These are phyloP conservation scores for Suhomyces wounanorum DNA, from an alignment of 1,139 yeast genomes.

Conservation along the genomic window DNA sequence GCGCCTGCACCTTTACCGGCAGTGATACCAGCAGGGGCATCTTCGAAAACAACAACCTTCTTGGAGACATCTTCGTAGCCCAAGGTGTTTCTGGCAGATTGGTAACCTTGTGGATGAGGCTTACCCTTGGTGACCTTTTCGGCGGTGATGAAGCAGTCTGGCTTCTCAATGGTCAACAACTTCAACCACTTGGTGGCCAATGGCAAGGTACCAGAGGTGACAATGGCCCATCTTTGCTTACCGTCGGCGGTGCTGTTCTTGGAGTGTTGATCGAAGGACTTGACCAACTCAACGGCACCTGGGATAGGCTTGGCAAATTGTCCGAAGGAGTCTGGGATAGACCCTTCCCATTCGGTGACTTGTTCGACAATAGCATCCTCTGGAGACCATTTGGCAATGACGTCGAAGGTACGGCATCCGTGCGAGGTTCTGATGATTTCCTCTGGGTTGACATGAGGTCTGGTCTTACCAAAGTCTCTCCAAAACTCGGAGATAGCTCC, in stretches of 20 bases:
- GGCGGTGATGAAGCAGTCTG: conserved; percentile 77
- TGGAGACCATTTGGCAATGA: conserved; percentile 73
- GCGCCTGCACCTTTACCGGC: conserved; percentile 90
- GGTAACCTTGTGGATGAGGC: conserved; percentile 85
- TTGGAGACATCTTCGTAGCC: conserved; percentile 49
- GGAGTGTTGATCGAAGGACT: conserved; percentile 49
- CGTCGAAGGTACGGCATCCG: conserved; percentile 82
- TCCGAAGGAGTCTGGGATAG: conserved; percentile 72
- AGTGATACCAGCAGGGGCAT: conserved; percentile 84
- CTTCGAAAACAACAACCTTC: conserved; percentile 75
- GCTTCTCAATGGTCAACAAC: conserved; percentile 60
- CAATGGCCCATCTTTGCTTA: conserved; percentile 73
- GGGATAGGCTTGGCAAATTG: conserved; percentile 71
- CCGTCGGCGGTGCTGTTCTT: conserved; percentile 44
- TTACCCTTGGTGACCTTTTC: conserved; percentile 76
- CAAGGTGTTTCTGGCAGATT: conserved; percentile 60
- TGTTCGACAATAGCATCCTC: conserved; percentile 68
- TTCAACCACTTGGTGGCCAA: conserved; percentile 81
- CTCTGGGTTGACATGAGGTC: conserved; percentile 71
- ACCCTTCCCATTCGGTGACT: conserved; percentile 68
- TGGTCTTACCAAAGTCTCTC: conserved; percentile 68
- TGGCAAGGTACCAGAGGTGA: conserved; percentile 77
- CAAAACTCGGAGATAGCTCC: conserved; percentile 82
- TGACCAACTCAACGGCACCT: conserved; percentile 68
- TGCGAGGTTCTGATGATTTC: conserved; percentile 74